phyloP scores from a whole-genome alignment of 768 basidiomycete genomes.

The Hygrocybe punicea region DNA sequence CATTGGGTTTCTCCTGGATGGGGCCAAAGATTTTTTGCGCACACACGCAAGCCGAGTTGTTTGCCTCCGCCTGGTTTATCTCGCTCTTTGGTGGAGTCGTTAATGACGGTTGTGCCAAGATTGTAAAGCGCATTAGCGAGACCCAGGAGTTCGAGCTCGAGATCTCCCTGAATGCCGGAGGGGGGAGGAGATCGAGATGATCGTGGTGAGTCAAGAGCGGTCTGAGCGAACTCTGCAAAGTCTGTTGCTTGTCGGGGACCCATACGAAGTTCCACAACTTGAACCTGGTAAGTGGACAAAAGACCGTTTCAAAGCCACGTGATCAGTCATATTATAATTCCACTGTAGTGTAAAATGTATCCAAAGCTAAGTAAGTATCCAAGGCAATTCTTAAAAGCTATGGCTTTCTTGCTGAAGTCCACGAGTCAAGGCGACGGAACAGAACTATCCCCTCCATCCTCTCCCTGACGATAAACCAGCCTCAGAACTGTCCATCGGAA shows the following conservation, averaged over 20 bases:
- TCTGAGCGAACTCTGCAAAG: conserved; percentile 1
- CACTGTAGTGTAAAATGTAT: too few species aligned
- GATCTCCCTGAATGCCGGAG: conserved; percentile 62
- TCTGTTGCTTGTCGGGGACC: neutral
- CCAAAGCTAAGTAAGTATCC: too few species aligned
- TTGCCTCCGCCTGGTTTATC: conserved; percentile 69
- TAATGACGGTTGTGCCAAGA: conserved; percentile 77
- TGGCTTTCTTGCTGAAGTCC: too few species aligned
- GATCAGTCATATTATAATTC: too few species aligned
- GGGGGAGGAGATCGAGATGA: conserved; percentile 73
- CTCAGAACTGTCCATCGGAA: conserved; percentile 64
- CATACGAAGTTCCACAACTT: too few species aligned
- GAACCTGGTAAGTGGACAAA: too few species aligned
- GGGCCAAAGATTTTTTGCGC: too few species aligned
- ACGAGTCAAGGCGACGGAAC: too few species aligned
- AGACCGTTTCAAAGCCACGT: too few species aligned
- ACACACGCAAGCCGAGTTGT: conserved; percentile 77
- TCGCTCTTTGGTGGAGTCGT: conserved; percentile 76
- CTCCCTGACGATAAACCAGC: conserved; percentile 31
- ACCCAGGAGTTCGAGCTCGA: conserved; percentile 72
- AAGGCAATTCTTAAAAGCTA: too few species aligned
- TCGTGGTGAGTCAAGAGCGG: conserved; percentile 65
- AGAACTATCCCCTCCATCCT: neutral
- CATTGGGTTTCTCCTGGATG: conserved; percentile 1
- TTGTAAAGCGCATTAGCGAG: conserved; percentile 78